Conservation (phyloP, 495 filamentous ascomycete species). For the Podospora tetraspora region DNA sequence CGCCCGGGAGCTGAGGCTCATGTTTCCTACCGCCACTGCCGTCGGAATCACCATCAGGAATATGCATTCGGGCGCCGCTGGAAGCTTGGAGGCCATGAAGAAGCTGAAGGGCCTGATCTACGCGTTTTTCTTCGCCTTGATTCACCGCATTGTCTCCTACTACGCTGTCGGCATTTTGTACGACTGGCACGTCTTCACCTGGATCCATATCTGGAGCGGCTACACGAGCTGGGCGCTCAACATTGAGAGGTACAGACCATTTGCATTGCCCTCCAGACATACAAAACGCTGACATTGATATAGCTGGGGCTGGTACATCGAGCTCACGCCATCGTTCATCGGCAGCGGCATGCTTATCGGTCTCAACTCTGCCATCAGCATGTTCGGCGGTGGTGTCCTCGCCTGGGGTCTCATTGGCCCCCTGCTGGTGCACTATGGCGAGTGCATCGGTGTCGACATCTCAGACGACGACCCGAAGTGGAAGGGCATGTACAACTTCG, state of each 20-base stretch:
- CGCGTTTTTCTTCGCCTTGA: conserved; percentile 46
- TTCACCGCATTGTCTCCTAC: conserved; percentile 53
- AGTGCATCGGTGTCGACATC: conserved; percentile 42
- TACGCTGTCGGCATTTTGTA: conserved; percentile 60
- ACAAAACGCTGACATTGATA: no score
- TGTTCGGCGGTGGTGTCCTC: conserved; percentile 54
- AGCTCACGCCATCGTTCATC: conserved; percentile 64
- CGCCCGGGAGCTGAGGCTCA: conserved; percentile 54
- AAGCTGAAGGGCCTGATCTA: conserved; percentile 53
- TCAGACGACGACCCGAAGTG: conserved; percentile 45
- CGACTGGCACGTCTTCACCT: conserved; percentile 62
- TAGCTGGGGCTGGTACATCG: conserved; percentile 55
- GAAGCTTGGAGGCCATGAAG: conserved; percentile 49
- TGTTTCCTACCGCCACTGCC: conserved; percentile 61
- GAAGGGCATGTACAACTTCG: conserved; percentile 45
- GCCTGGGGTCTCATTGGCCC: conserved; percentile 66
- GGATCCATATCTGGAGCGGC: conserved; percentile 58
- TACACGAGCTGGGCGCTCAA: conserved; percentile 51
- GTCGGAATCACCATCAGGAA: conserved; percentile 59
- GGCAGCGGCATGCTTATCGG: conserved; percentile 62
- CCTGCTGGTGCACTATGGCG: conserved; percentile 51
- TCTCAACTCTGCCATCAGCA: conserved; percentile 58
- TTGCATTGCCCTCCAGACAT: no score
- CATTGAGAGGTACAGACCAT: conserved; percentile 46
- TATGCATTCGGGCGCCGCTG: conserved; percentile 55